Percentiles rank a stretch among this genome's conserved stretches.
phyloP scores from a whole-genome alignment of 2,329 filamentous ascomycete genomes.

The Bipolaris zeicola region DNA sequence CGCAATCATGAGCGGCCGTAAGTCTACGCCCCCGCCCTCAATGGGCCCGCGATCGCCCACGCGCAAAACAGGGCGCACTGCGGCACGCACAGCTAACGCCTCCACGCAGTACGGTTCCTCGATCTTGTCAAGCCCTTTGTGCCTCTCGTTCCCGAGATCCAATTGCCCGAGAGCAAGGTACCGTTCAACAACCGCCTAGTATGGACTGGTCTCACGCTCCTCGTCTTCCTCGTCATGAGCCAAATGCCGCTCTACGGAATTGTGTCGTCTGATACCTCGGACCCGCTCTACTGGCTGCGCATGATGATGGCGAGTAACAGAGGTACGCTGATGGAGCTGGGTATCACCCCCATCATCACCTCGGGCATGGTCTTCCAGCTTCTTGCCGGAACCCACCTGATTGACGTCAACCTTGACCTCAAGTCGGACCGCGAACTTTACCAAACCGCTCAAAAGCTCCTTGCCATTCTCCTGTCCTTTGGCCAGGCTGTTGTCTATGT shows the following conservation, averaged over 20 bases:
- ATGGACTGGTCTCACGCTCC: slow-evolving; percentile 71
- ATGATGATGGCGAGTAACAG: slow-evolving; percentile 99
- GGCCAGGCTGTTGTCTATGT: slow-evolving; percentile 98
- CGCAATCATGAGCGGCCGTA: slow-evolving; percentile 65
- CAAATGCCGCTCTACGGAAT: slow-evolving; percentile 97
- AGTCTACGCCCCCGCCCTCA: slow-evolving; percentile 48
- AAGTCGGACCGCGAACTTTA: slow-evolving; percentile 99
- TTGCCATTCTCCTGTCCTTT: slow-evolving; percentile 93
- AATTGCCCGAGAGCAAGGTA: slow-evolving; percentile 87
- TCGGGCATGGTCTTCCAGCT: slow-evolving; percentile 99
- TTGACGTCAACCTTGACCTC: slow-evolving; percentile 99
- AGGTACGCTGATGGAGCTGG: slow-evolving; percentile 93
- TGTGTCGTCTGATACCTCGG: slow-evolving; percentile 92
- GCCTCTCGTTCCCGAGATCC: slow-evolving; percentile 97
- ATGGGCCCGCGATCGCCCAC: slow-evolving; percentile 17
- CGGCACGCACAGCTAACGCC: slow-evolving; percentile 29
- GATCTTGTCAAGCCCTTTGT: slow-evolving; percentile 99
- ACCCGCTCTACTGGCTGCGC: slow-evolving; percentile 98
- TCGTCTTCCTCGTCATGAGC: slow-evolving; percentile 99
- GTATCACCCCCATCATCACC: slow-evolving; percentile 97
- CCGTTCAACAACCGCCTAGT: slow-evolving; percentile 85
- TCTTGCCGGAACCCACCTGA: slow-evolving; percentile 97
- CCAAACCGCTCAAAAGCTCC: slow-evolving; percentile 95
- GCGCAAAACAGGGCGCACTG: slow-evolving; percentile 15
- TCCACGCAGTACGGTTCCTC: slow-evolving; percentile 85